Evolutionary conservation across 2,329 filamentous ascomycete genomes (phyloP).

Genomic region (Fusarium marasasianum): DNA sequence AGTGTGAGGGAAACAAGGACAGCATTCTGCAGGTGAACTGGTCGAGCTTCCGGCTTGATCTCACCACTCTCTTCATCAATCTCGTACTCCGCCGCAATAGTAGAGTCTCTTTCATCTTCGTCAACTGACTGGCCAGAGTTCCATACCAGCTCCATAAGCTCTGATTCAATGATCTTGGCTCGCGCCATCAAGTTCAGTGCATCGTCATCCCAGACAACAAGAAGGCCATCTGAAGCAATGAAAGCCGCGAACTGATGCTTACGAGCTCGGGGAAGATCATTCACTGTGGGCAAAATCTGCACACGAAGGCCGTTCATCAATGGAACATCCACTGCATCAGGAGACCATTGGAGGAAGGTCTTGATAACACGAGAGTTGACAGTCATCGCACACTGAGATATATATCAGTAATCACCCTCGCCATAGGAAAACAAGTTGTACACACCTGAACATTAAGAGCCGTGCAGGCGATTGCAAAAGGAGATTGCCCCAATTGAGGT

Average conservation of each 20-base stretch:
- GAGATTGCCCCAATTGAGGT: slow-evolving; percentile 67
- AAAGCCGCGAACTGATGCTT: slow-evolving; percentile 87
- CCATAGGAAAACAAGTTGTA: not conserved
- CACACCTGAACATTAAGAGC: slow-evolving; percentile 77
- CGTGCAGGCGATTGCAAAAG: slow-evolving; percentile 71
- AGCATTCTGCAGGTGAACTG: slow-evolving; percentile 75
- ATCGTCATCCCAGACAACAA: slow-evolving; percentile 87
- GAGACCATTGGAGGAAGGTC: slow-evolving; percentile 78
- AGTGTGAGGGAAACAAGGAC: slow-evolving; percentile 74
- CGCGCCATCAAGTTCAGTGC: slow-evolving; percentile 74
- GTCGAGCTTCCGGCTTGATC: slow-evolving; percentile 69
- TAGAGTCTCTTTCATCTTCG: slow-evolving; percentile 60
- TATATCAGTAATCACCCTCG: not conserved
- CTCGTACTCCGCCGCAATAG: slow-evolving; percentile 59
- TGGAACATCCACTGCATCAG: slow-evolving; percentile 78
- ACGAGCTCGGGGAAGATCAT: slow-evolving; percentile 74
- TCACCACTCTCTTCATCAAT: slow-evolving; percentile 79
- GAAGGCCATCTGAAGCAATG: slow-evolving; percentile 73
- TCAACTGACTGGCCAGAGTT: slow-evolving; percentile 66
- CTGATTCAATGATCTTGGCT: slow-evolving; percentile 77
- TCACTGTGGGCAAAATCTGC: slow-evolving; percentile 77
- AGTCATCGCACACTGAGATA: slow-evolving; percentile 76
- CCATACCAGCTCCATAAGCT: slow-evolving; percentile 83
- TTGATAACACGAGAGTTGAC: slow-evolving; percentile 83
- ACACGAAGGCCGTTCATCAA: slow-evolving; percentile 80